Percentiles rank a stretch among this genome's conserved stretches.
These are phyloP conservation scores for Trypanosoma congolense DNA, from an alignment of 208 protist species.

Conservation along the genomic window DNA sequence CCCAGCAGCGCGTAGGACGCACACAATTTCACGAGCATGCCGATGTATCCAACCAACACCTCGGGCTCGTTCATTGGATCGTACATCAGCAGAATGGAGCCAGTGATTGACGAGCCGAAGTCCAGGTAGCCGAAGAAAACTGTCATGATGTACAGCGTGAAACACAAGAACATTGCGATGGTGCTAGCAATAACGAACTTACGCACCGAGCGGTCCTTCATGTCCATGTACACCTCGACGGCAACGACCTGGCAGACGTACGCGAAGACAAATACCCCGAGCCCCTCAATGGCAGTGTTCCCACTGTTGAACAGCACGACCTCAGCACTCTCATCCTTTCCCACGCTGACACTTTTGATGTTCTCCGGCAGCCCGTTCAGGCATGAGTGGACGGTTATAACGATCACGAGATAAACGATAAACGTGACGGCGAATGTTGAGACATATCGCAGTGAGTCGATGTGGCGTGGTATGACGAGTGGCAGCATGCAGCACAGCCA, in stretches of 20 bases:
- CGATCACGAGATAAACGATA: conserved; percentile 55
- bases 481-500: conserved; percentile 65
- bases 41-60: conserved; percentile 52
- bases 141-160: conserved; percentile 44
- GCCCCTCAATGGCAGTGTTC: conserved; percentile 15
- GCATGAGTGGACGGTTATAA: conserved; percentile 40
- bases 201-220: conserved; percentile 25
- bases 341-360: background rate
- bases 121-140: conserved; percentile 65
- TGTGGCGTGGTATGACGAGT: conserved; percentile 45
- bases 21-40: conserved; percentile 57
- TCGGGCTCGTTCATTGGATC: conserved; percentile 46
- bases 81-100: conserved; percentile 58
- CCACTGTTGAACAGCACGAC: conserved; percentile 13
- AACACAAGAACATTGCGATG: conserved; percentile 45
- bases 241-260: conserved; percentile 58
- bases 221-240: conserved; percentile 40
- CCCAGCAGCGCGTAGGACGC: conserved; percentile 49
- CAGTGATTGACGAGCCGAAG: conserved; percentile 39
- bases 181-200: conserved; percentile 34
- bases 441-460: conserved; percentile 59
- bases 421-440: conserved; percentile 45
- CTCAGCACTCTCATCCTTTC: background rate
- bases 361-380: conserved; percentile 28
- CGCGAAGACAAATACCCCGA: conserved; percentile 42